Evolutionary conservation across 495 filamentous ascomycete species (phyloP), one percentile per base, ranked within the genome.

Genomic region (Hypoxylon cercidicola): DNA sequence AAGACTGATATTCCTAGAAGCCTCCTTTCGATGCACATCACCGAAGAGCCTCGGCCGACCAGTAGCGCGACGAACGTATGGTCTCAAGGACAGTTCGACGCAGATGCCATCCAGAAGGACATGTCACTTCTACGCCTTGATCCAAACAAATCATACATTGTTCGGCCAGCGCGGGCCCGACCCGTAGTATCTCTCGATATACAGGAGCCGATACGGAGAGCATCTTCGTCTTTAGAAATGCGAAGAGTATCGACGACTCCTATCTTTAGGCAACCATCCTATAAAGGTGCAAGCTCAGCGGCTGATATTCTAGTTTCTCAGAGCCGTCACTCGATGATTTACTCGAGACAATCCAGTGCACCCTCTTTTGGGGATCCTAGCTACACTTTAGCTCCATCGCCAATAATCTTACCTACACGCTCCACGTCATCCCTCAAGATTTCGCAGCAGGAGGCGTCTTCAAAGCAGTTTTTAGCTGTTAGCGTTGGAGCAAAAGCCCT

Each of bases 401-500:
- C 44, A 7, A 37, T 40, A n/a, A 68, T 50, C 55, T 64, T 62
- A 13, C 71, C 68, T 4, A 73, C 69, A 32, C 71, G 69, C 39
- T 74, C 71, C 9, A 48, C 35, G 4, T 61, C 68, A 12, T 62
- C 76, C 10, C 70, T 69, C 3, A 68, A 72, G 39, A 46, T 69
- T 4, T 56, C 64, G 2, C 51, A 74, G 41, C 72, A 66, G 20
- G 68, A 72, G 10, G 46, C 66, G 1, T 37, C 73, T 4, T 61
- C 77, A 9, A 63, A 64, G 25, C 73, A 75, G 47, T 71, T 72
- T 35, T 62, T 78, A 10, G 44, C 69, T 32, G 49, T 66, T 13
- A 73, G 78, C 13, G 51, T 66, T 6, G 34, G 70, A 21, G 52
- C 66, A 7, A 77, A 79, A 44, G 32, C 53, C 25, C 60, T 81